Conservation (phyloP, 257 asterid genomes). For the Avicennia marina region DNA sequence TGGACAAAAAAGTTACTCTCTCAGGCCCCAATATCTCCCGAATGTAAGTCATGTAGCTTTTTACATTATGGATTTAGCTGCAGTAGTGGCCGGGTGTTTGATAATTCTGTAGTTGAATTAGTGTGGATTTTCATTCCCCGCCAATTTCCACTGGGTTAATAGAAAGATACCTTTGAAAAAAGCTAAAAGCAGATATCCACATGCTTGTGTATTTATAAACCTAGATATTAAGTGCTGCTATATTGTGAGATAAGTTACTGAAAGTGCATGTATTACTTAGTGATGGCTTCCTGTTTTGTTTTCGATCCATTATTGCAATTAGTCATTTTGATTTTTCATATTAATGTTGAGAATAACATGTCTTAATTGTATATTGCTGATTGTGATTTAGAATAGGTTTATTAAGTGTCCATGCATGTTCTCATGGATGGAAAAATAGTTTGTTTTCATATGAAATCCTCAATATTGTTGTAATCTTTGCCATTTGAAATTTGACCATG, state of each 20-base stretch:
- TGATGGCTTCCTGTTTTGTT: background rate
- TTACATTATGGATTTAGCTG: background rate
- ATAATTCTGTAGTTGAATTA: no score
- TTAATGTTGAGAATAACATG: no score
- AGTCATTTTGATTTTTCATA: no score
- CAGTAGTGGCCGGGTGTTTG: background rate
- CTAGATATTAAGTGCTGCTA: no score
- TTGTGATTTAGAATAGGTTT: background rate
- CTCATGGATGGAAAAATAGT: background rate
- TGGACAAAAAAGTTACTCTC: conserved; percentile 31
- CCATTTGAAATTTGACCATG: conserved; percentile 4
- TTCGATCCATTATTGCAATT: background rate
- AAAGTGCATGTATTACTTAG: no score
- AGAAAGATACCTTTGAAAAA: background rate
- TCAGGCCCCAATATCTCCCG: conserved; percentile 17
- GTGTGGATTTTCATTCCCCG: no score
- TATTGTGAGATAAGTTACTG: background rate
- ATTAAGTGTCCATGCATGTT: no score
- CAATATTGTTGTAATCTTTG: background rate
- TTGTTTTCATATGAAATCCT: background rate
- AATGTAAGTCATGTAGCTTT: conserved; percentile 36
- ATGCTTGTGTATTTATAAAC: no score
- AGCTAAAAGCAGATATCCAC: background rate
- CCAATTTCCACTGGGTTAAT: no score
- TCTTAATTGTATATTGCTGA: no score